Base-by-base conservation (phyloP, 768 basidiomycete species). In the Hygrophoropsis aurantiaca region DNA sequence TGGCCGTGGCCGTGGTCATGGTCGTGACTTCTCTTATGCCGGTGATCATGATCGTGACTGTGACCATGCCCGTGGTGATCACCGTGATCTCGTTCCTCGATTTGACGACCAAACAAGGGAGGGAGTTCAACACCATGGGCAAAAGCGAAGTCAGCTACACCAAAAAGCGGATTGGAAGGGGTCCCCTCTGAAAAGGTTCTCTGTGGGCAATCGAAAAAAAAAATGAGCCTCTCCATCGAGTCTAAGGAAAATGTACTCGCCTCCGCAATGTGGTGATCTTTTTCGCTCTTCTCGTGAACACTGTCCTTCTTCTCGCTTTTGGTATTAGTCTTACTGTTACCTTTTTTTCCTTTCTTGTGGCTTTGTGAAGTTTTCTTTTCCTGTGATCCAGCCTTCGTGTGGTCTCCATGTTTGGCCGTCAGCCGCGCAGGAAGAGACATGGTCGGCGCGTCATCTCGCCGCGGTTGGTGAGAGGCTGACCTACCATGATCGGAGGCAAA, bases 41-140 rank as follows among this genome's bases (percentile, higher is more conserved):
- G 24, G 18, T 35, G 44, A 40, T 51, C 49, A 32, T 51, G 45
- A 7, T 40, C 44, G 38, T 52, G 45, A 13, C 45, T 44, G 49
- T 39, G 35, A 11, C 25, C 34, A 32, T 27, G 38, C 36, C 27
- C 26, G 24, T 40, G 44, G 35, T 51, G 47, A 38, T 60, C 37
- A 40, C 61, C 58, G n/a, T 53, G 51, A 35, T 32, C 32, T 24
- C 44, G 35, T 16, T 13, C 25, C 2, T 19, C 40, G 19, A 21
- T 41, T 15, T 51, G 24, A 33, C 51, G 60, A 35, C 48, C 46
- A 24, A 57, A 16, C 34, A 56, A 52, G 15, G 61, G 54, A 4
- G 62, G 57, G 26, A 41, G 47, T n/a, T 24, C 49, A 15, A 34
- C 26, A n/a, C 32, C 23, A 4, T 36, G 48, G 5, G 33, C 46